Evolutionary conservation across 495 filamentous ascomycete species (phyloP).

Genomic region (Aspergillus hancockii): DNA sequence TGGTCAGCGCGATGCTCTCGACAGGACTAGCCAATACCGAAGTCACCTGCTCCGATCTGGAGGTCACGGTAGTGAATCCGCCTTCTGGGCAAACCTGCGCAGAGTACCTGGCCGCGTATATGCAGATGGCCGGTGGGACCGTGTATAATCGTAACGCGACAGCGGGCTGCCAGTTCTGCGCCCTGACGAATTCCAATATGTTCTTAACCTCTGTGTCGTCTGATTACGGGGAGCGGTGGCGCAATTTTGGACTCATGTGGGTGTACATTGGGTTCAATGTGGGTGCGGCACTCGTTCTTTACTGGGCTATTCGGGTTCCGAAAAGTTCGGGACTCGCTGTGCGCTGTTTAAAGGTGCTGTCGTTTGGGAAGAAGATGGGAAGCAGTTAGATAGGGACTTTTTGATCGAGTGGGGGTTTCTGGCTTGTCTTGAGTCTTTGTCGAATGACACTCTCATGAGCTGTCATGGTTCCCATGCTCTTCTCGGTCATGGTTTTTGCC

Average conservation of each 20-base stretch:
- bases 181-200: constrained; percentile 40
- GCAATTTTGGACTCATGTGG: constrained; percentile 54
- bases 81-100: constrained; percentile 50
- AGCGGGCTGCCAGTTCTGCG: constrained; percentile 44
- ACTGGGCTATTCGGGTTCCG: constrained; percentile 70
- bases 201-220: constrained; percentile 36
- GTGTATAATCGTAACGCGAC: constrained; percentile 26
- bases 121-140: constrained; percentile 11
- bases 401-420: no score
- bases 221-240: constrained; percentile 34
- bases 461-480: no score
- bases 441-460: no score
- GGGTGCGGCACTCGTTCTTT: constrained; percentile 59
- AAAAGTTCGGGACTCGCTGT: no score
- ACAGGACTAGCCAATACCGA: constrained; percentile 49
- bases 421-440: no score
- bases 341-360: no score
- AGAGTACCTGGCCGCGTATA: constrained; percentile 36
- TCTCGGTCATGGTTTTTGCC: no score
- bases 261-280: constrained; percentile 69
- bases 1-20: constrained; percentile 24
- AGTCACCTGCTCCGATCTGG: no score
- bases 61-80: no score
- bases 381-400: no score
- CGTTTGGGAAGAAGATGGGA: no score